These are phyloP conservation scores for Metschnikowia similis DNA, from an alignment of 805 yeast genomes.

Conservation along the genomic window DNA sequence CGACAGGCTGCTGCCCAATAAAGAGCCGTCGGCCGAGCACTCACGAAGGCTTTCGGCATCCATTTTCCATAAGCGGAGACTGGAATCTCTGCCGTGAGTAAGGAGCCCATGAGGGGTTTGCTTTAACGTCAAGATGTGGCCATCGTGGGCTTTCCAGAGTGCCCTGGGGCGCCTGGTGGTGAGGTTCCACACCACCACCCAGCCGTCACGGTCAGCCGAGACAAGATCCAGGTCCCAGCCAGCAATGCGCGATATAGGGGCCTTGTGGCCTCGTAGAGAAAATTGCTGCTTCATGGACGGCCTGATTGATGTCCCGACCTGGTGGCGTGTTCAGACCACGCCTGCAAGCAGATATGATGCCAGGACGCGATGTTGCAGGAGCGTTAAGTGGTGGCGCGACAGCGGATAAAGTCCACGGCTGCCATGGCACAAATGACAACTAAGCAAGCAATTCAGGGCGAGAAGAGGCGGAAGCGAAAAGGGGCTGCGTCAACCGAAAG, in stretches of 20 bases:
- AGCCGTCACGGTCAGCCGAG: conserved; percentile 62
- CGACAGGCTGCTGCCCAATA: conserved; percentile 1
- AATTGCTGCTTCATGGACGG: conserved; percentile 1
- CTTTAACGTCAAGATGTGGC: conserved; percentile 45
- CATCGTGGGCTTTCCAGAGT: conserved; percentile 58
- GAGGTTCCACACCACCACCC: conserved; percentile 63
- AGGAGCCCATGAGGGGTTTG: conserved; percentile 30
- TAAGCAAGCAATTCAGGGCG: too few species aligned
- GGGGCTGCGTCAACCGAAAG: too few species aligned
- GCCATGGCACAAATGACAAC: too few species aligned
- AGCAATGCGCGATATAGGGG: conserved; percentile 14
- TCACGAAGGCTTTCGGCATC: not conserved
- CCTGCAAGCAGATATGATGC: not conserved
- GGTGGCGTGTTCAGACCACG: too few species aligned
- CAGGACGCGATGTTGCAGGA: too few species aligned
- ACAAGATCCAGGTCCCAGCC: conserved; percentile 22
- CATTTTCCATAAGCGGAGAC: conserved; percentile 43
- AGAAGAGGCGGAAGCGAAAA: too few species aligned
- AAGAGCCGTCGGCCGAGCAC: conserved; percentile 6
- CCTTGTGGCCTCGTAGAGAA: conserved; percentile 16
- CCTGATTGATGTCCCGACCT: not conserved
- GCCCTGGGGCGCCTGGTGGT: conserved; percentile 50
- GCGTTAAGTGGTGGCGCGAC: too few species aligned
- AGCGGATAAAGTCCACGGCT: too few species aligned
- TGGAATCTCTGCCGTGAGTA: conserved; percentile 69